Evolutionary conservation across 192 early-diverging fungal genomes (phyloP).

Genomic region (Backusella westeae): DNA sequence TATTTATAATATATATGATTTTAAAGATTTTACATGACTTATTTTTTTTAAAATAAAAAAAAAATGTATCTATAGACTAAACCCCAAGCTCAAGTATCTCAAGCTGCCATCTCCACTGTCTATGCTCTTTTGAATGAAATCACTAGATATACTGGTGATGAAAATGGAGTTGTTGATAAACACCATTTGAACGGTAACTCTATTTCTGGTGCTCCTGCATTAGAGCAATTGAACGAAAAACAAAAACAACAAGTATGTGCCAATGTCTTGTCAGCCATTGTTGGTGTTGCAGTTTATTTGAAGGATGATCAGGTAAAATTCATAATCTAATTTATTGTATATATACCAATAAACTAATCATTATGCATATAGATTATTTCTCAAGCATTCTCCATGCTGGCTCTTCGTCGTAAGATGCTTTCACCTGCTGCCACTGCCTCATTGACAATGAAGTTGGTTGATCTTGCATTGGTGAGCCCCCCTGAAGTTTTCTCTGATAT

Average conservation of each 20-base stretch:
- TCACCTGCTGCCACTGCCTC: slow-evolving; percentile 47
- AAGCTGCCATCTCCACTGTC: slow-evolving; percentile 34
- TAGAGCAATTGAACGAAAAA: slow-evolving; percentile 33
- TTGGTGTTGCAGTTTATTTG: slow-evolving; percentile 52
- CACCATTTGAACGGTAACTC: background rate
- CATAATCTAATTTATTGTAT: background rate
- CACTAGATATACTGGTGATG: slow-evolving; percentile 24
- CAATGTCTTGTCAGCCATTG: slow-evolving; percentile 51
- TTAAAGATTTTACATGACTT: background rate
- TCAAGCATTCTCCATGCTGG: slow-evolving; percentile 60
- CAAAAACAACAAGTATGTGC: slow-evolving; percentile 47
- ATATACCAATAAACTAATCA: background rate
- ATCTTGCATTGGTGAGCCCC: slow-evolving; percentile 59
- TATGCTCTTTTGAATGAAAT: slow-evolving; percentile 41
- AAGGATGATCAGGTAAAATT: slow-evolving; percentile 49
- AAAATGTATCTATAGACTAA: slow-evolving; percentile 12
- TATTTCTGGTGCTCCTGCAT: slow-evolving; percentile 17
- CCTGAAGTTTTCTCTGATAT: slow-evolving; percentile 59
- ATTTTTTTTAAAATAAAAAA: background rate
- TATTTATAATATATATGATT: background rate
- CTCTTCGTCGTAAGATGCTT: slow-evolving; percentile 57
- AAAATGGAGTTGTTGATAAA: background rate
- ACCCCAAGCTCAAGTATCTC: slow-evolving; percentile 21
- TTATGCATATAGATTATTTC: slow-evolving; percentile 47
- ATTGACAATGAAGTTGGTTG: slow-evolving; percentile 55